Conservation (phyloP, 1,139 yeast species). For the Pneumocystis oryctolagi region DNA sequence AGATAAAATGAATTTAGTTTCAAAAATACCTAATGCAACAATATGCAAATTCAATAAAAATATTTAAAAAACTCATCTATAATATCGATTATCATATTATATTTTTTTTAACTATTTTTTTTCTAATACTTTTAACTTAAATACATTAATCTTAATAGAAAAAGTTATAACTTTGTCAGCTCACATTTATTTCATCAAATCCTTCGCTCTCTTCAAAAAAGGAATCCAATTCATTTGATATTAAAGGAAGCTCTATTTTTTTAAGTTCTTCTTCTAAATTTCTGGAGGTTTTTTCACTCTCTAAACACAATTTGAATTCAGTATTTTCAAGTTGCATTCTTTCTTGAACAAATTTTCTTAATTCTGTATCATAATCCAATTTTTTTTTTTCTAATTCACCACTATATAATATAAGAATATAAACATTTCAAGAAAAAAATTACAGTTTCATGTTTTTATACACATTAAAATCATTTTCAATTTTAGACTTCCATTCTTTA, state of each 20-base stretch:
- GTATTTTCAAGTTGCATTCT: not conserved
- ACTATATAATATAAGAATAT: not conserved
- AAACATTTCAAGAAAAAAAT: not conserved
- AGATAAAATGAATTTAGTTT: not conserved
- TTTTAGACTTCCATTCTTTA: not conserved
- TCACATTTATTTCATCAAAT: not conserved
- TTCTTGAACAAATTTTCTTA: not conserved
- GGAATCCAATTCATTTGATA: not conserved
- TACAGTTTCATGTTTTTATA: not conserved
- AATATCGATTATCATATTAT: not conserved
- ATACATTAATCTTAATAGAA: not conserved
- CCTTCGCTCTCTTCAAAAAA: not conserved
- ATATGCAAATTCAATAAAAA: not conserved
- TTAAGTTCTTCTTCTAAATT: not conserved
- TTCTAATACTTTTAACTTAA: not conserved
- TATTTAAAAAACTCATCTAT: not conserved
- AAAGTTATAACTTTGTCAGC: not conserved
- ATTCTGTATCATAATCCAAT: not conserved
- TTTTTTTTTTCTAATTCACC: not conserved
- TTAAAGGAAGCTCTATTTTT: not conserved
- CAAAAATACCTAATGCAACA: no score
- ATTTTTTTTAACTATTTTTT: not conserved
- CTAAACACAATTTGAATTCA: not conserved
- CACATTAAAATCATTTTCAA: not conserved
- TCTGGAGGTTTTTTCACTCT: not conserved